These are phyloP conservation scores for Echeveria elegans DNA, from an alignment of 164 flowering plant genomes.

Conservation along the genomic window DNA sequence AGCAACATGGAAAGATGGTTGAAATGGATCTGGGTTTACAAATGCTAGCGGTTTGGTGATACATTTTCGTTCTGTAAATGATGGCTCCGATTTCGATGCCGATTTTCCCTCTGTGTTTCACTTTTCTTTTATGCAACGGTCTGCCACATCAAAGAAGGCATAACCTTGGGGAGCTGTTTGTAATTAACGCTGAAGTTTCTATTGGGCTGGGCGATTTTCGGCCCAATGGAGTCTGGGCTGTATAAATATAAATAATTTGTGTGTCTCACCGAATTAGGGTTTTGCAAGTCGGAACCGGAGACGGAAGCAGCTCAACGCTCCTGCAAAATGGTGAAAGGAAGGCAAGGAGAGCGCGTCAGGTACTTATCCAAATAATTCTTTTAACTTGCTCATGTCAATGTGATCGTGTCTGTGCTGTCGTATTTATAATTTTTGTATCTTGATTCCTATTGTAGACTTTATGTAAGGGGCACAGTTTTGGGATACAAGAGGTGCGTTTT, in stretches of 20 bases:
- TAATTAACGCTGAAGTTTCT: neutral
- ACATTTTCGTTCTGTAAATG: neutral
- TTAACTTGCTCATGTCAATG: neutral
- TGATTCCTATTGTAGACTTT: conserved; percentile 28
- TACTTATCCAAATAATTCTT: neutral
- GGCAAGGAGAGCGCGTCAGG: conserved; percentile 57
- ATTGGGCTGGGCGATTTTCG: neutral
- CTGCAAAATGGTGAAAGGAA: conserved; percentile 43
- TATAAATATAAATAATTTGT: neutral
- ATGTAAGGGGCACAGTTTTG: conserved; percentile 45
- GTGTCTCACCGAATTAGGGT: neutral
- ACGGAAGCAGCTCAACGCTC: conserved; percentile 3
- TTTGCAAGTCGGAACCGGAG: neutral
- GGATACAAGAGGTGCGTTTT: conserved; percentile 47
- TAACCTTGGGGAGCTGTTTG: neutral
- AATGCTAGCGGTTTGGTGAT: neutral
- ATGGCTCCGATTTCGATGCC: neutral
- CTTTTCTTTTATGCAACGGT: too few relatives aligned
- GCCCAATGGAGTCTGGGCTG: neutral
- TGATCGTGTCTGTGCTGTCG: neutral
- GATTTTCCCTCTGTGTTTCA: conserved; percentile 3
- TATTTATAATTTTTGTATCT: neutral
- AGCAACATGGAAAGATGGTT: neutral
- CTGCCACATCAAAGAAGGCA: neutral
- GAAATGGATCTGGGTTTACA: too few relatives aligned